These are phyloP conservation scores for Penicillium manginii DNA, from an alignment of 495 filamentous ascomycete genomes.

Conservation along the genomic window DNA sequence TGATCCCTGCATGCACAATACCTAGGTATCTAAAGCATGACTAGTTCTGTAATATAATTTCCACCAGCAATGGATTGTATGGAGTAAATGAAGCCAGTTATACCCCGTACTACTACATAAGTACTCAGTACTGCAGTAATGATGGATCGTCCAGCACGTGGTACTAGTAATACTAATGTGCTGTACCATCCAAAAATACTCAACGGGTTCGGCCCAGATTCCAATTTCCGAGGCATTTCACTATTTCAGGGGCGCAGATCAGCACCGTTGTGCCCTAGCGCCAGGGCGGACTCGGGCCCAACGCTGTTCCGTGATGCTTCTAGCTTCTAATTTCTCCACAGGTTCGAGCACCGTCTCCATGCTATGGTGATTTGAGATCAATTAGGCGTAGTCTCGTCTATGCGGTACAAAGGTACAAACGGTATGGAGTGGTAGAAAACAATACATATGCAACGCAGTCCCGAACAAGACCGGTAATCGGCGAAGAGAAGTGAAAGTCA, in stretches of 20 bases:
- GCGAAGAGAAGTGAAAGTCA: constrained; percentile 15
- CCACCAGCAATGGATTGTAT: no score
- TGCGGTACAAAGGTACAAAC: neutral
- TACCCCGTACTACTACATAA: no score
- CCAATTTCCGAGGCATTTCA: neutral
- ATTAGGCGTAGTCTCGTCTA: constrained; percentile 10
- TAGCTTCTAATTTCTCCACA: neutral
- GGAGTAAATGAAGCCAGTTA: no score
- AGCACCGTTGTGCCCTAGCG: constrained; percentile 17
- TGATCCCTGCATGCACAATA: no score
- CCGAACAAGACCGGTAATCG: constrained; percentile 19
- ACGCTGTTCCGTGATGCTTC: neutral
- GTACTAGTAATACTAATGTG: no score
- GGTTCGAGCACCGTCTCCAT: constrained; percentile 5
- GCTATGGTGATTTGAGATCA: neutral
- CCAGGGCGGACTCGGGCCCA: neutral
- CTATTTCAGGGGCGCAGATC: constrained; percentile 23
- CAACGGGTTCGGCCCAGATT: neutral
- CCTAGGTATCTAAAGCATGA: no score
- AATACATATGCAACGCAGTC: constrained; percentile 22
- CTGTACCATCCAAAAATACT: neutral
- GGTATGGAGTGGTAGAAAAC: constrained; percentile 5
- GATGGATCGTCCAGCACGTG: neutral
- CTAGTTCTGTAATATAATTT: no score
- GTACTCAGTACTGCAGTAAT: no score